phyloP scores from a whole-genome alignment of 192 early-diverging fungal species.

The Coemansia sp. region DNA sequence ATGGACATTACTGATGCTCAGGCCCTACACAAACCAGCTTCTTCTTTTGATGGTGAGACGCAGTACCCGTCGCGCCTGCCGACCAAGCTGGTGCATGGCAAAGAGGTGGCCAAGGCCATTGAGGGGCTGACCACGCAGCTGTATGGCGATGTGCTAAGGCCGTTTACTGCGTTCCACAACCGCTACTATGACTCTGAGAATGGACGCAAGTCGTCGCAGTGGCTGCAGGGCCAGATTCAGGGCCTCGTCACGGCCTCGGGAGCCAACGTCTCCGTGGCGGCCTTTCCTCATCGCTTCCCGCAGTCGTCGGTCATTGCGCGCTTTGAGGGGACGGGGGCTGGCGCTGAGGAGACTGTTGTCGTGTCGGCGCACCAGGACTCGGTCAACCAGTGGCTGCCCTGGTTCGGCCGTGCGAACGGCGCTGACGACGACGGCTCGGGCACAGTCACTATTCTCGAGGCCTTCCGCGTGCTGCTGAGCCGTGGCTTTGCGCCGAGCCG shows the following conservation, averaged over 20 bases:
- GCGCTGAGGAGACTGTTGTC: slow-evolving; percentile 67
- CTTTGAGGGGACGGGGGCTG: slow-evolving; percentile 66
- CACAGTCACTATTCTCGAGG: slow-evolving; percentile 86
- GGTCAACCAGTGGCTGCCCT: slow-evolving; percentile 83
- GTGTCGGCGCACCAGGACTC: slow-evolving; percentile 92
- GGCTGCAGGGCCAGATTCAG: slow-evolving; percentile 67
- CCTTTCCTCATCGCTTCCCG: slow-evolving; percentile 80
- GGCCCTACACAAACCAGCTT: slow-evolving; percentile 39
- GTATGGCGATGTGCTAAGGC: slow-evolving; percentile 71
- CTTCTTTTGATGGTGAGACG: neutral
- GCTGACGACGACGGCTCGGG: slow-evolving; percentile 93
- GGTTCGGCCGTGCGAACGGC: slow-evolving; percentile 74
- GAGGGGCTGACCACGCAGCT: slow-evolving; percentile 63
- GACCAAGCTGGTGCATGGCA: slow-evolving; percentile 53
- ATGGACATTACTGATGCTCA: slow-evolving; percentile 88
- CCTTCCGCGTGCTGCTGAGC: slow-evolving; percentile 73
- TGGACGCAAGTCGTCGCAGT: slow-evolving; percentile 68
- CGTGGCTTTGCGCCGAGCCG: slow-evolving; percentile 68
- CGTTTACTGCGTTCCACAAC: slow-evolving; percentile 84
- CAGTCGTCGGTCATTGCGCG: slow-evolving; percentile 86
- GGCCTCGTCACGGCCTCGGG: slow-evolving; percentile 42
- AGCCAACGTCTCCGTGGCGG: slow-evolving; percentile 65
- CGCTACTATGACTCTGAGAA: slow-evolving; percentile 85
- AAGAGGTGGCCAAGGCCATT: slow-evolving; percentile 66
- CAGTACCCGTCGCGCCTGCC: slow-evolving; percentile 56